phyloP scores from a whole-genome alignment of 106 monocot species.

The Apostasia ramifera region DNA sequence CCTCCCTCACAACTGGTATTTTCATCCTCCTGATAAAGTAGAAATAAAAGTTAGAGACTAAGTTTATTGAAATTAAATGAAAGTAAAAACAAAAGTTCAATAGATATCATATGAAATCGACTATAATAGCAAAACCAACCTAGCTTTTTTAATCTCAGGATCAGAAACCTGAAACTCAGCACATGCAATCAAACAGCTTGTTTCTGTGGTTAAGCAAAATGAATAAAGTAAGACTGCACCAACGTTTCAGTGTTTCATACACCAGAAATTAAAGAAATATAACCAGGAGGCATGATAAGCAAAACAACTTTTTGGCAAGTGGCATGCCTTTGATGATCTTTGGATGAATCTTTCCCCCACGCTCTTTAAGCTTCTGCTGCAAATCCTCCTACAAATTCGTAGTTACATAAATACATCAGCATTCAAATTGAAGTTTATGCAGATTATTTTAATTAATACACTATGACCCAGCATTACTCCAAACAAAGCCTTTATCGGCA shows the following conservation, averaged over 20 bases:
- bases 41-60: not conserved
- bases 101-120: not conserved
- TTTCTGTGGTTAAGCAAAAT: constrained; percentile 38
- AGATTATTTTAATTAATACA: too few relatives aligned
- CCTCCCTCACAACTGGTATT: constrained; percentile 70
- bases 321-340: constrained; percentile 64
- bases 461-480: too few relatives aligned
- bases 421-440: not conserved
- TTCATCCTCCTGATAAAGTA: constrained; percentile 77
- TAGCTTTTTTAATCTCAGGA: constrained; percentile 76
- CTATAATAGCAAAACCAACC: constrained; percentile 24
- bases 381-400: constrained; percentile 42
- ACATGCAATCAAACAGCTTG: constrained; percentile 63
- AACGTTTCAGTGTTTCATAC: too few relatives aligned
- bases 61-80: not conserved
- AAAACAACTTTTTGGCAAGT: not conserved
- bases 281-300: not conserved
- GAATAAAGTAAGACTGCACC: not conserved
- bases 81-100: not conserved
- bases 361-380: constrained; percentile 54
- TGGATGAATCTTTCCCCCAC: constrained; percentile 55
- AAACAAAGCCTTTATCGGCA: too few relatives aligned
- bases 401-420: constrained; percentile 8
- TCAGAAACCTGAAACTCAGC: constrained; percentile 32
- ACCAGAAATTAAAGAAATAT: not conserved